phyloP scores from a whole-genome alignment of 441 rosid species.

The Populus hybrid region DNA sequence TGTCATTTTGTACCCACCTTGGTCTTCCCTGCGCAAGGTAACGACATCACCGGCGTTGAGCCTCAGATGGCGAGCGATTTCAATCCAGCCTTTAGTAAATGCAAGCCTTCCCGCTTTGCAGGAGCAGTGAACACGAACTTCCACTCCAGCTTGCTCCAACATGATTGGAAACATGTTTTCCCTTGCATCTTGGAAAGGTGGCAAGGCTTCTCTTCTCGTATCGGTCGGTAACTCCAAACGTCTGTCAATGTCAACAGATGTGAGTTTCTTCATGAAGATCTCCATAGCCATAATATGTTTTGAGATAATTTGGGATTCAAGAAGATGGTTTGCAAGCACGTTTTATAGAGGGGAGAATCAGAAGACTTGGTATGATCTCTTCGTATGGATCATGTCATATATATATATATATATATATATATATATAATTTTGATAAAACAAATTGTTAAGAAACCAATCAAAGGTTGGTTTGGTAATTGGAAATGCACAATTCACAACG shows the following conservation, averaged over 20 bases:
- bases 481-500: too few relatives aligned
- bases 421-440: too few relatives aligned
- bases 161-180: background rate
- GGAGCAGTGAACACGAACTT: background rate
- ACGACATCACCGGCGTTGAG: background rate
- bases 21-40: background rate
- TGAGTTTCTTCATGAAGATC: background rate
- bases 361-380: too few relatives aligned
- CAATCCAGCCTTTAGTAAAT: background rate
- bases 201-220: background rate
- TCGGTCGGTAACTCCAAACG: background rate
- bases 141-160: background rate
- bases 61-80: background rate
- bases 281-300: background rate
- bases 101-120: background rate
- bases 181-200: background rate
- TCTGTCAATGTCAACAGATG: background rate
- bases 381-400: too few relatives aligned
- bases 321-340: background rate
- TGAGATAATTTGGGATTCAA: background rate
- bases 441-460: background rate
- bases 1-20: background rate
- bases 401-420: too few relatives aligned
- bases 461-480: too few relatives aligned
- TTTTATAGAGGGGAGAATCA: too few relatives aligned